Percentiles rank a stretch among this genome's conserved stretches.
Conservation (phyloP, 2,329 filamentous ascomycete species). For the Paecilomyces sp. region DNA sequence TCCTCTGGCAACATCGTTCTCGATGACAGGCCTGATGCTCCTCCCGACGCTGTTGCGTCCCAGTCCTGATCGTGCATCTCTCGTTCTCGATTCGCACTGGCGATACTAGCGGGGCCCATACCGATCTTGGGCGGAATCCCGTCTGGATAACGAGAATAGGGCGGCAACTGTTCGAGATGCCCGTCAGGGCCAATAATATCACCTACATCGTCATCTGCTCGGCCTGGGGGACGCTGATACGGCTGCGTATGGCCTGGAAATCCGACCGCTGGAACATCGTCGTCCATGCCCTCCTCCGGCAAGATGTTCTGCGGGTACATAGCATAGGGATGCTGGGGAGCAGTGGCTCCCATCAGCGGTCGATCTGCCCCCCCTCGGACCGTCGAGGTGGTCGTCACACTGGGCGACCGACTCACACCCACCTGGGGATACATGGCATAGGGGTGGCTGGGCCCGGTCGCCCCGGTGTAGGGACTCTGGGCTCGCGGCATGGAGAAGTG, state of each 20-base stretch:
- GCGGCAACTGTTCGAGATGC: slow-evolving; percentile 83
- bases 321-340: slow-evolving; percentile 76
- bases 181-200: slow-evolving; percentile 83
- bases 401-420: slow-evolving; percentile 49
- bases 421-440: slow-evolving; percentile 80
- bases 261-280: slow-evolving; percentile 56
- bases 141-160: slow-evolving; percentile 84
- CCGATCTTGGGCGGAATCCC: slow-evolving; percentile 56
- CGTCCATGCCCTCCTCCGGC: slow-evolving; percentile 46
- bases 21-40: slow-evolving; percentile 9
- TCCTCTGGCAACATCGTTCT: slow-evolving; percentile 12
- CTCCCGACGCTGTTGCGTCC: slow-evolving; percentile 21
- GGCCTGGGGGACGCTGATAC: slow-evolving; percentile 65
- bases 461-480: slow-evolving; percentile 62
- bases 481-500: slow-evolving; percentile 40
- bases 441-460: slow-evolving; percentile 70
- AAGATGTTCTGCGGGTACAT: slow-evolving; percentile 79
- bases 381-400: slow-evolving; percentile 66
- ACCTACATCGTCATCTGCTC: slow-evolving; percentile 67
- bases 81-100: slow-evolving; percentile 11
- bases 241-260: slow-evolving; percentile 61
- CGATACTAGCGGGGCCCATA: slow-evolving; percentile 30
- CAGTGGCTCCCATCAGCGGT: slow-evolving; percentile 54
- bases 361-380: slow-evolving; percentile 50
- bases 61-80: slow-evolving; percentile 36